Evolutionary conservation across 2,329 filamentous ascomycete species (phyloP), one percentile per base, ranked within the genome.

Genomic region (Lachnellula willkommii): DNA sequence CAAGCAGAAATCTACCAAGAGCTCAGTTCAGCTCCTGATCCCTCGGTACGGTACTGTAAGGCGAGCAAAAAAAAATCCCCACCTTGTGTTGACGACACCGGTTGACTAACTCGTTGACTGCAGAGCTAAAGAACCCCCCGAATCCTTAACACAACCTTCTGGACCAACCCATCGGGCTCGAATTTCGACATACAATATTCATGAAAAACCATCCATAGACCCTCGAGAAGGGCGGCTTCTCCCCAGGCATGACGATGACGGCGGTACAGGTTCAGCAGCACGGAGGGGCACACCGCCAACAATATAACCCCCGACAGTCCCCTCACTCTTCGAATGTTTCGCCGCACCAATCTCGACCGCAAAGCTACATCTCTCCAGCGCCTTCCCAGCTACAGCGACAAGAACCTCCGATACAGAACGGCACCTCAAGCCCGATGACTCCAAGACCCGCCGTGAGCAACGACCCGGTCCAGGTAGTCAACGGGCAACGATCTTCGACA

Each of bases 201-300:
- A 67, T 66, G 65, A 61, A 48, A 50, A 53, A 45, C 54, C 57
- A 50, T 26, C 28, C 39, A 36, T 50, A 35, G 55, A 14, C 42
- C 49, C 45, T 52, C 63, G 61, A 66, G 56, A 56, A 65, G 61
- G 56, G 50, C 49, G 50, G 42, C 53, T 60, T 64, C 57, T 60
- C 60, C 46, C 53, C 4, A 50, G 28, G 46, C 48, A 62, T 60
- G 57, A 66, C 53, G n/a, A 70, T 70, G 68, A 70, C 68, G 36
- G 68, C 68, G 46, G 66, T 70, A 37, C 66, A 65, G 52, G 63
- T 66, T 50, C 68, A 68, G 52, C 65, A 65, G 45, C 54, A 57
- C 58, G 65, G 37, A 17, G 37, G 62, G 40, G 52, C 64, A 55
- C 62, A 61, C 47, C 60, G 61, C 50, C 66, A 64, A 53, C 67